Conservation (phyloP, 495 filamentous ascomycete genomes). For the Penicillium steckii region DNA sequence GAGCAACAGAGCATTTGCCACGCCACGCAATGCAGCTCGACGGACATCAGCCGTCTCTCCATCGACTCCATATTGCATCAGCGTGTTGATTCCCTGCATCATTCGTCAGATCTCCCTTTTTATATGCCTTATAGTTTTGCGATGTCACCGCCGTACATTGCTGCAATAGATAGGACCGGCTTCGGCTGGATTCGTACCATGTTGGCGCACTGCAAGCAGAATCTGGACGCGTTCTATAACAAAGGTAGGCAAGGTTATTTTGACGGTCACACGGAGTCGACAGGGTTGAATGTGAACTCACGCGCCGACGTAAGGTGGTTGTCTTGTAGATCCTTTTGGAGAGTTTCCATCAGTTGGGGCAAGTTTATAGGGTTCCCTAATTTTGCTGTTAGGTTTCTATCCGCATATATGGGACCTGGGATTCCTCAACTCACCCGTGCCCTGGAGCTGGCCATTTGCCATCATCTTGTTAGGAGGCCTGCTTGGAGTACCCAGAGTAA, state of each 20-base stretch:
- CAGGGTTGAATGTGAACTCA: constrained; percentile 33
- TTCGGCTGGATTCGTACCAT: constrained; percentile 67
- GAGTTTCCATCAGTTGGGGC: constrained; percentile 53
- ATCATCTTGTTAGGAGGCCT: constrained; percentile 15
- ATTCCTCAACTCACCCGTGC: constrained; percentile 33
- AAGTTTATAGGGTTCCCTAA: constrained; percentile 66
- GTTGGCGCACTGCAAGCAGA: constrained; percentile 75
- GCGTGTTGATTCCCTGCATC: constrained; percentile 69
- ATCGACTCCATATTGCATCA: constrained; percentile 71
- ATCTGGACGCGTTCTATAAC: constrained; percentile 57
- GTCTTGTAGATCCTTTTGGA: constrained; percentile 57
- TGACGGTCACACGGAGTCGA: neutral
- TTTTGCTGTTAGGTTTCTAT: neutral
- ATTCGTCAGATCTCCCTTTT: constrained; percentile 18
- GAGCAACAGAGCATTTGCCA: constrained; percentile 85
- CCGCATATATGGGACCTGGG: neutral
- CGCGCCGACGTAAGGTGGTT: constrained; percentile 53
- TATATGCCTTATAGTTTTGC: neutral
- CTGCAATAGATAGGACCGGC: constrained; percentile 80
- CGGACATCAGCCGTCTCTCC: constrained; percentile 58
- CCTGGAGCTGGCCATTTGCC: constrained; percentile 28
- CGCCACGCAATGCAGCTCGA: constrained; percentile 75
- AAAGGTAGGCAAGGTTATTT: neutral
- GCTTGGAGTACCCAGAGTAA: neutral
- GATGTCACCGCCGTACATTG: constrained; percentile 48